Evolutionary conservation across 768 basidiomycete genomes (phyloP), one percentile per base, ranked within the genome.

Genomic region (Candolleomyces efflorescens): DNA sequence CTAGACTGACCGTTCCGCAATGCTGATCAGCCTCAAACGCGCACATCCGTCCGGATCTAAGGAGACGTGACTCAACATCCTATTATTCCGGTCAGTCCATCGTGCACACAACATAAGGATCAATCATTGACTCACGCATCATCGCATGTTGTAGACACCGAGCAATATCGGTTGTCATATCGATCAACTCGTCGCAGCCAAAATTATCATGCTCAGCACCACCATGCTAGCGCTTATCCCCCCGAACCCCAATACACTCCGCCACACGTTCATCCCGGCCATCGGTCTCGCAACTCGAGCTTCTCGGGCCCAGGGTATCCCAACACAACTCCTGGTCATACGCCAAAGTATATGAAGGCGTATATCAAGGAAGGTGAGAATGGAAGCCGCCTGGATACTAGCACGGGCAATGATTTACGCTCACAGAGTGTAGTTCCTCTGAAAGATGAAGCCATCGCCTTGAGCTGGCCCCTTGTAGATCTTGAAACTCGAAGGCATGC

Each of bases 401-500:
- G 26, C 17, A 39, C 23, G 22, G 11, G 11, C 43, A 13, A 17
- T 18, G 22, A 15, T 36, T 37, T 41, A 46, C 22, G 41, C 41
- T 22, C 18, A 53, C 41, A 11, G 6, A 38, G 58, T 61, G 49
- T 48, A 74, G 73, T 64, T 56, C 71, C 69, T 3, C 75, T 71
- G 68, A 79, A 78, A 60, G 69, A 63, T 12, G 75, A 76, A 26
- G 66, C 74, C 1, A 69, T 78, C 49, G 64, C 76, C 56, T 60
- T 81, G 55, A 75, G 75, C 54, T 84, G 82, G 82, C 77, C 77
- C 52, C 63, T 83, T 17, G 71, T 80, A 44, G 77, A 79, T 17
- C 80, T 68, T 55, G 67, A 69, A 54, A 48, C 45, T 27, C 67
- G 71, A 45, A 68, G 63, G 50, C 59, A 63, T 22, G 62, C 65